Conservation (phyloP, 164 flowering plant species). For the Pachysandra terminalis region DNA sequence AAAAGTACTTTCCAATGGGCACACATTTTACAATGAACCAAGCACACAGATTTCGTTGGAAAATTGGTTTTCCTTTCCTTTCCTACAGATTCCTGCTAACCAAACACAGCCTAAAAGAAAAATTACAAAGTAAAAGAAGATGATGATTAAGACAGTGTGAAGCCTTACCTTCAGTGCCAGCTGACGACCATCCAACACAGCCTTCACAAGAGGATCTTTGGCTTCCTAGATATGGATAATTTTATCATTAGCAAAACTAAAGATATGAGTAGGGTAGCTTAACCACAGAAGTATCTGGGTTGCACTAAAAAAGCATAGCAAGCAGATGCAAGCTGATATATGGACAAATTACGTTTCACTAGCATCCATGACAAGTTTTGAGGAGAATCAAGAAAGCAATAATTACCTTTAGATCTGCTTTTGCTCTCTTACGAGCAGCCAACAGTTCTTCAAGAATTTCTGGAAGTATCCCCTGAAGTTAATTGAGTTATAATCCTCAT, state of each 20-base stretch:
- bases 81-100: no score
- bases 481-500: neutral
- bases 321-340: neutral
- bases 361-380: neutral
- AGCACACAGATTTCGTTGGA: no score
- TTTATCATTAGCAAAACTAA: constrained; percentile 4
- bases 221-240: constrained; percentile 62
- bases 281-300: neutral
- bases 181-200: constrained; percentile 98
- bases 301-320: neutral
- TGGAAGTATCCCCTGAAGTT: constrained; percentile 90
- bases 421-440: constrained; percentile 95
- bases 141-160: neutral
- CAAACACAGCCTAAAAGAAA: no score
- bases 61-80: no score
- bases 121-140: neutral
- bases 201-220: constrained; percentile 92
- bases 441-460: constrained; percentile 93
- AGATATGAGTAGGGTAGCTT: no score
- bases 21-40: no score
- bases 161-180: constrained; percentile 80
- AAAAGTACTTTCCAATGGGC: no score
- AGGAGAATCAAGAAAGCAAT: neutral
- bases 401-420: constrained; percentile 88
- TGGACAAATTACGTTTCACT: constrained; percentile 4